Evolutionary conservation across 331 rosid species (phyloP).

Genomic region (Rhamnella rubrinervis): DNA sequence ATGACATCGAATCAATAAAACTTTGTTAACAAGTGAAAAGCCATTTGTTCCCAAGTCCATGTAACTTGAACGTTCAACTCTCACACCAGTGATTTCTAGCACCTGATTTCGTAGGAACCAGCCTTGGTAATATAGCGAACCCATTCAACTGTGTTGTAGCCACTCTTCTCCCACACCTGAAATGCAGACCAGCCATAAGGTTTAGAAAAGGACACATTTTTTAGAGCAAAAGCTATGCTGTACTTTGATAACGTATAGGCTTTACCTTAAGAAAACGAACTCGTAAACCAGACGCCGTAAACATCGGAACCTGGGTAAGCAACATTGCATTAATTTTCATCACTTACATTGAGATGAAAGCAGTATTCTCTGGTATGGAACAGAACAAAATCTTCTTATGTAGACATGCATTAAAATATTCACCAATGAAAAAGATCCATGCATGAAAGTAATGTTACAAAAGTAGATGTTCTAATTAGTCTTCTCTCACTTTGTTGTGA

Average conservation of each 20-base stretch:
- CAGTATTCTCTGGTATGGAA: too few species aligned
- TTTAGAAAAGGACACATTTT: conserved; percentile 1
- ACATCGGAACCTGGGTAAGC: conserved; percentile 85
- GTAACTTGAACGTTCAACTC: neutral
- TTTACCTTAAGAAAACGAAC: conserved; percentile 95
- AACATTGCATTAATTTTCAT: conserved; percentile 14
- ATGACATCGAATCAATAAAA: conserved; percentile 10
- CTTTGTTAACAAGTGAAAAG: neutral
- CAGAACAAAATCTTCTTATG: too few species aligned
- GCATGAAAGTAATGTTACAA: neutral
- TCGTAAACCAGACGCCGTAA: conserved; percentile 93
- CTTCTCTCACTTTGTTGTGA: neutral
- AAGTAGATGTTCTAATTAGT: neutral
- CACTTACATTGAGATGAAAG: neutral
- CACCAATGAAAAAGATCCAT: too few species aligned
- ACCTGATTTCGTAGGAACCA: conserved; percentile 88
- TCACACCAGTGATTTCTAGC: conserved; percentile 44
- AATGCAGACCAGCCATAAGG: conserved; percentile 18
- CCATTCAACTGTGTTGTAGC: conserved; percentile 97
- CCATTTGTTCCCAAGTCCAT: neutral
- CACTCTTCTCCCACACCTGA: conserved; percentile 98
- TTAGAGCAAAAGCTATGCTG: neutral
- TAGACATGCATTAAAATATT: too few species aligned
- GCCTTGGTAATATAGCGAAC: conserved; percentile 95
- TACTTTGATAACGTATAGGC: neutral